A percentile compares a stretch with the other conserved stretches of the same genome.
Evolutionary conservation across 805 yeast genomes (phyloP).

Genomic region (Saccharomycopsis lassenensis): DNA sequence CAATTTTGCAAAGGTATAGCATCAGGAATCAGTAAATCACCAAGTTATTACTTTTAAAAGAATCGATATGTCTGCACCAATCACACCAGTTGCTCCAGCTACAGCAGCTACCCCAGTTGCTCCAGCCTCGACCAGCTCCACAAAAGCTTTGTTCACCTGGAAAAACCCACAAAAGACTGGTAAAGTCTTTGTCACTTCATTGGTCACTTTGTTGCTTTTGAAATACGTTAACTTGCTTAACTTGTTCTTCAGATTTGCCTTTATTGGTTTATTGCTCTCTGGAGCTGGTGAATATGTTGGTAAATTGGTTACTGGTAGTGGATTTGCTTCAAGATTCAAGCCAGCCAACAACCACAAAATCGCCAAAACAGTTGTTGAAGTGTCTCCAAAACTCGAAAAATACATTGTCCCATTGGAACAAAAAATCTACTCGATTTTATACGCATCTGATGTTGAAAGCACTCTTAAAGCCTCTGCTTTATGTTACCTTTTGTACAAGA

Average conservation of each 20-base stretch:
- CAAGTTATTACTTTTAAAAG: no score
- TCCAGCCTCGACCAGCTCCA: neutral
- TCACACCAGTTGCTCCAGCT: conserved; percentile 1
- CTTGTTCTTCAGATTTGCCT: conserved; percentile 47
- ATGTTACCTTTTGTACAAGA: conserved; percentile 53
- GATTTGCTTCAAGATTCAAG: conserved; percentile 67
- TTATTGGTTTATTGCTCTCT: conserved; percentile 47
- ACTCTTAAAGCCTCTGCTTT: conserved; percentile 64
- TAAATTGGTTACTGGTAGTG: conserved; percentile 60
- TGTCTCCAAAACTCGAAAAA: conserved; percentile 34
- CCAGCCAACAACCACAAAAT: conserved; percentile 39
- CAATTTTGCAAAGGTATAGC: no score
- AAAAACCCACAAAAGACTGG: conserved; percentile 67
- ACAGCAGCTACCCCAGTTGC: neutral
- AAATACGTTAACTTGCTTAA: conserved; percentile 55
- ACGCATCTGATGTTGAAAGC: conserved; percentile 58
- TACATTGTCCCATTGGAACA: conserved; percentile 41
- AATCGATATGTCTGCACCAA: conserved; percentile 6
- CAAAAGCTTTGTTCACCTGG: conserved; percentile 53
- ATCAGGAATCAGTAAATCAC: no score
- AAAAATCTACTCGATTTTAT: conserved; percentile 43
- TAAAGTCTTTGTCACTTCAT: conserved; percentile 56
- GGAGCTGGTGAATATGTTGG: conserved; percentile 73
- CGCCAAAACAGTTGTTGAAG: conserved; percentile 29
- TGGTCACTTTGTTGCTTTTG: conserved; percentile 42